Base-by-base conservation (phyloP, 2,329 filamentous ascomycete species). In the Xenoacremonium recifei region DNA sequence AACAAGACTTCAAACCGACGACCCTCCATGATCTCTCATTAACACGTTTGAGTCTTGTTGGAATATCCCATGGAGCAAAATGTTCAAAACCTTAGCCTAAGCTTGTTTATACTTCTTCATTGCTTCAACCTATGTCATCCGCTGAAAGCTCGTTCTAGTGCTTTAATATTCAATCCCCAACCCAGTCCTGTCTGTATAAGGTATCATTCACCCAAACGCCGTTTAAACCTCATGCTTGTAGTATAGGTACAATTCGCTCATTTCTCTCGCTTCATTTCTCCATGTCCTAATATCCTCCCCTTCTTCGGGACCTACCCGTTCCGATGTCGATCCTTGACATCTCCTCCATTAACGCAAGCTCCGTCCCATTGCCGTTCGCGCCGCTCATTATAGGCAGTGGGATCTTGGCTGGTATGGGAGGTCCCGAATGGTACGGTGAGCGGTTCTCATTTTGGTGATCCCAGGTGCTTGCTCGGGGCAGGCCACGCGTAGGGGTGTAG, bases 351-450 rank as follows among this genome's bases (percentile, higher is more conserved):
- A 91, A 66, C 16, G 84, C 79, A 63, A 74, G 72, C 48, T 79
- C 71, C 42, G 75, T 74, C 19, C 66, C 63, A 13, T 61, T 66
- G 38, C 62, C 67, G 23, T 66, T 65, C 5, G 62, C 65, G 21
- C 68, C 71, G 48, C 69, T 75, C 68, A 71, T 75, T n/a, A 63
- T 40, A 19, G 60, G 58, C 17, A 85, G 62, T 1, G 84, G 83
- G 7, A 88, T 69, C 65, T 89, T 89, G n/a, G 83, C 82, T 4
- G 85, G 85, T 36, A 87, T 75, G 0, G 82, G 79, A 11, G 85
- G 84, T 1, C 61, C 65, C 12, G 57, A 56, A 3, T 59, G 63
- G 35, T 70, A 68, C 2, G 70, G 68, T 2, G 66, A 66, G 35
- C 76, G 65, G 49, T 80, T 80, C 53, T 81, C 77, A 41, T 61